Conservation (phyloP, 2,329 filamentous ascomycete species). For the Exophiala lecanii-corni region DNA sequence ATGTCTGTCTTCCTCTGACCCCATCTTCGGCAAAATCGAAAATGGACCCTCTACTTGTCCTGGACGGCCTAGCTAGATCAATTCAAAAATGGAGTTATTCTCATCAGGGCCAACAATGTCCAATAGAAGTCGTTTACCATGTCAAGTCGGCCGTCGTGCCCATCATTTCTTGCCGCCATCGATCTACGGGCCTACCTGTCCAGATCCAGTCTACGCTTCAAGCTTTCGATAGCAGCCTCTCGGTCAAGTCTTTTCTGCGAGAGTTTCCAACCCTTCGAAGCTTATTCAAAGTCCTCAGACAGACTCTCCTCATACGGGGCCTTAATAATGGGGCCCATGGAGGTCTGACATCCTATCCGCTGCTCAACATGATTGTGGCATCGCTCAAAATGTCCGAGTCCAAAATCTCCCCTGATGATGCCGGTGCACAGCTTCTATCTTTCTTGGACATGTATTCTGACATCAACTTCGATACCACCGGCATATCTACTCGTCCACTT, state of each 20-base stretch:
- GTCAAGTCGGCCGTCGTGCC: conserved; percentile 28
- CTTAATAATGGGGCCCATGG: conserved; percentile 45
- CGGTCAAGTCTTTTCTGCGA: conserved; percentile 43
- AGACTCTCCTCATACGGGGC: conserved; percentile 47
- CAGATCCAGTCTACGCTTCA: conserved; percentile 48
- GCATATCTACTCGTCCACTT: conserved; percentile 48
- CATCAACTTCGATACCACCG: conserved; percentile 43
- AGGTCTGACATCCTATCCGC: conserved; percentile 51
- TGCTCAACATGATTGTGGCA: conserved; percentile 55
- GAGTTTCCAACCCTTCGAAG: conserved; percentile 47
- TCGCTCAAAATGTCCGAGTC: conserved; percentile 44
- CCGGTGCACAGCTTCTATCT: conserved; percentile 42
- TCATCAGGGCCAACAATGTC: conserved; percentile 2
- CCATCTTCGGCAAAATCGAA: conserved; percentile 7
- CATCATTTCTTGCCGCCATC: conserved; percentile 39
- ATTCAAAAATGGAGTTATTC: conserved; percentile 9
- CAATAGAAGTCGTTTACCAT: conserved; percentile 12
- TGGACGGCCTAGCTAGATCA: conserved; percentile 7
- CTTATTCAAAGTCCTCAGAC: conserved; percentile 48
- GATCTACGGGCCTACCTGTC: conserved; percentile 45
- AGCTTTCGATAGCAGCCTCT: conserved; percentile 37
- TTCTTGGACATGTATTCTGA: conserved; percentile 49
- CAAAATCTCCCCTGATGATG: conserved; percentile 28
- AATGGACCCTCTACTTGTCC: conserved; percentile 7
- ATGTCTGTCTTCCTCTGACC: conserved; percentile 16